A percentile compares a stretch with the other conserved stretches of the same genome.
Evolutionary conservation across 345 rosid species (phyloP).

Genomic region (Lepidium sativum): DNA sequence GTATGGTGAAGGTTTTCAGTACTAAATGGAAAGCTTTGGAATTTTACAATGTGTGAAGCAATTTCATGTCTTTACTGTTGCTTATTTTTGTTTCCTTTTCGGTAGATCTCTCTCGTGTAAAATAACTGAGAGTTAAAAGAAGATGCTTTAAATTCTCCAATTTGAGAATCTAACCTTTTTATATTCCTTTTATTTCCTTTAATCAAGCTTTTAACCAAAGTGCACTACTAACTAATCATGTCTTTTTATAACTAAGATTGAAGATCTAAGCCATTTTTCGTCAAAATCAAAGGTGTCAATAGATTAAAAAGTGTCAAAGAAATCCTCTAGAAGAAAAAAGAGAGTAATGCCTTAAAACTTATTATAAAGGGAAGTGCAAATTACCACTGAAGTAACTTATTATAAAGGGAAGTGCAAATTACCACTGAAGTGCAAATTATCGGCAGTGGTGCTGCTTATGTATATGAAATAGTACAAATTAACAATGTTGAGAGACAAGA

Average conservation of each 20-base stretch:
- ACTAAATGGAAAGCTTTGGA: constrained; percentile 3
- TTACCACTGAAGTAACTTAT: no score
- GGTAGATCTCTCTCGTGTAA: constrained; percentile 3
- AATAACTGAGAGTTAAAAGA: not conserved
- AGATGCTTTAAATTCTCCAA: not conserved
- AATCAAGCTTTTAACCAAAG: not conserved
- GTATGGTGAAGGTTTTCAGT: constrained; percentile 21
- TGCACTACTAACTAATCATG: not conserved
- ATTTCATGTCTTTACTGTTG: constrained; percentile 13
- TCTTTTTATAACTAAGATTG: not conserved
- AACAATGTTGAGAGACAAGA: constrained; percentile 9
- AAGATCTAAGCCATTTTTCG: not conserved
- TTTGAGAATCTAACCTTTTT: not conserved
- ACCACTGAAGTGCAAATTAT: no score
- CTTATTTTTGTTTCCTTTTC: not conserved
- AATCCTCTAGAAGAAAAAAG: no score
- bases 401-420: not conserved
- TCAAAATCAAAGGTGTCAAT: not conserved
- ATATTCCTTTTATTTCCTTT: not conserved
- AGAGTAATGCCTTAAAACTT: no score
- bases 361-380: no score
- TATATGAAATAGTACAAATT: not conserved
- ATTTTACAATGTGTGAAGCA: constrained; percentile 17
- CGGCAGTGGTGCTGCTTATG: no score
- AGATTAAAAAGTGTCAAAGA: no score